Conservation (phyloP, 1,139 yeast genomes). For the Yamadazyma blattariae region DNA sequence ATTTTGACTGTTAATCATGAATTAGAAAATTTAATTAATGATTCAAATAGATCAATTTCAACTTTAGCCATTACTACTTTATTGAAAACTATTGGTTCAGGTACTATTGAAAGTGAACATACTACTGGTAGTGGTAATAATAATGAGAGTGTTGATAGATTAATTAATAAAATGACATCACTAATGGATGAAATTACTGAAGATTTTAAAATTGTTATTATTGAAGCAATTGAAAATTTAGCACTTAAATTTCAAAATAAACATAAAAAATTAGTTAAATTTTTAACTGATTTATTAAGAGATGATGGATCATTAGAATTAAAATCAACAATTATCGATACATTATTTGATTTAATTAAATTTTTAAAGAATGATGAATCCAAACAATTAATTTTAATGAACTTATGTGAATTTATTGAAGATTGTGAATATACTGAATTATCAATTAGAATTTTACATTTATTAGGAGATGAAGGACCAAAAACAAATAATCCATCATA, state of each 20-base stretch:
- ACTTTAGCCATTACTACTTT: conserved; percentile 98
- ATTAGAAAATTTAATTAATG: conserved; percentile 83
- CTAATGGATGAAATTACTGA: conserved; percentile 94
- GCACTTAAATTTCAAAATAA: conserved; percentile 93
- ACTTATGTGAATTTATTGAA: conserved; percentile 93
- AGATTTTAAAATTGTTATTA: conserved; percentile 90
- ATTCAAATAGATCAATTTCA: conserved; percentile 87
- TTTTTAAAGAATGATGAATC: conserved; percentile 73
- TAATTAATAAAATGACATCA: conserved; percentile 82
- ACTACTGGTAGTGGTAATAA: conserved; percentile 23
- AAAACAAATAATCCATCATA: conserved; percentile 79
- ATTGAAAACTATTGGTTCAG: conserved; percentile 89
- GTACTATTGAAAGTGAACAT: conserved; percentile 34
- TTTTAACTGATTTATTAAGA: conserved; percentile 80
- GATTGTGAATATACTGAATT: conserved; percentile 97
- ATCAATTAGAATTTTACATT: conserved; percentile 84
- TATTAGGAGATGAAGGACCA: conserved; percentile 95
- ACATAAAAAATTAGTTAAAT: conserved; percentile 76
- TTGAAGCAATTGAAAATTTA: conserved; percentile 89
- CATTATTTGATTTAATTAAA: conserved; percentile 82
- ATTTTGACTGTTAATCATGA: conserved; percentile 71
- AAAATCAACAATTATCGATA: conserved; percentile 87
- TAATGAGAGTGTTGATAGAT: conserved; percentile 78
- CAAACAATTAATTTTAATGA: conserved; percentile 81
- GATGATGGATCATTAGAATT: conserved; percentile 88